These are phyloP conservation scores for Trichoderma sp. DNA, from an alignment of 2,329 filamentous ascomycete genomes.

Conservation along the genomic window DNA sequence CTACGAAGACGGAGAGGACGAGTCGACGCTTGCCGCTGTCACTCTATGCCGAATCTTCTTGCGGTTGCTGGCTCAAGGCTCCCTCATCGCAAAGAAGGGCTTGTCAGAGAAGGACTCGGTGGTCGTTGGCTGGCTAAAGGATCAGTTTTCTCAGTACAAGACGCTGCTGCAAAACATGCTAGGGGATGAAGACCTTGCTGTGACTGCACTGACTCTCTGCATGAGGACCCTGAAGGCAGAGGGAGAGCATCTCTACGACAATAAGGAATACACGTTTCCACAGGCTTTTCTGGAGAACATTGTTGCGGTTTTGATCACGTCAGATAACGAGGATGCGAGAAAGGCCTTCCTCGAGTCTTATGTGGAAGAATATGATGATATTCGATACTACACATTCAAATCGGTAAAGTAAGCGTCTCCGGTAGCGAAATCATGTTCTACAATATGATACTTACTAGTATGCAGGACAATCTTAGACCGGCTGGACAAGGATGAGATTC, in stretches of 20 bases:
- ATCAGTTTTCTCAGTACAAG: conserved; percentile 70
- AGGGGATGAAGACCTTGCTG: conserved; percentile 58
- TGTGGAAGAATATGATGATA: conserved; percentile 75
- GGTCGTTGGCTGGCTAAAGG: conserved; percentile 75
- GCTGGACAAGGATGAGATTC: conserved; percentile 21
- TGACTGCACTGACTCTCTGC: conserved; percentile 69
- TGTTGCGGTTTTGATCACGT: conserved; percentile 58
- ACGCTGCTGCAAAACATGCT: conserved; percentile 60
- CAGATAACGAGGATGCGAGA: conserved; percentile 57
- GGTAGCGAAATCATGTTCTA: background rate
- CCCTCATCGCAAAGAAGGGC: conserved; percentile 61
- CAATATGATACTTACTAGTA: background rate
- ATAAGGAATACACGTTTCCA: conserved; percentile 67
- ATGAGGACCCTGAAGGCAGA: conserved; percentile 86
- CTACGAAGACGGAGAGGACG: conserved; percentile 45
- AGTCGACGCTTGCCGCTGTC: conserved; percentile 67
- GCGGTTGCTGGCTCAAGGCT: conserved; percentile 71
- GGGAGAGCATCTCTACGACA: conserved; percentile 57
- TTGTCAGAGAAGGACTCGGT: conserved; percentile 70
- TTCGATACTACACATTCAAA: conserved; percentile 78
- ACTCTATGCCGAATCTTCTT: conserved; percentile 85
- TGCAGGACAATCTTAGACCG: conserved; percentile 30
- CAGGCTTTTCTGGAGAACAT: conserved; percentile 63
- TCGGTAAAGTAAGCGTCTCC: conserved; percentile 60
- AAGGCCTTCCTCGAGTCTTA: conserved; percentile 75